These are phyloP conservation scores for Lentinula sp. DNA, from an alignment of 768 basidiomycete genomes.

Conservation along the genomic window DNA sequence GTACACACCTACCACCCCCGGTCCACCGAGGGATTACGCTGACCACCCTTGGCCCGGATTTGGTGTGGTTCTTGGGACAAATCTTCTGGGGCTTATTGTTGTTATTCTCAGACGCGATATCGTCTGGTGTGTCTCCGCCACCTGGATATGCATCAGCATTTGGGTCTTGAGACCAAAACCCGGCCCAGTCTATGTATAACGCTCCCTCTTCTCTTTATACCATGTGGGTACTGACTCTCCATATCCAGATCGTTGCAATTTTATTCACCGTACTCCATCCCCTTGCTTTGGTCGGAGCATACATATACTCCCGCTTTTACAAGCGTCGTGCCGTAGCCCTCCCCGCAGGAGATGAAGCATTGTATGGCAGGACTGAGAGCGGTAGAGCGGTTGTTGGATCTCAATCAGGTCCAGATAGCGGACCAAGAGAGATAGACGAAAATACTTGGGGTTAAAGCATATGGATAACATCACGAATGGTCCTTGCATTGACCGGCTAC, in stretches of 20 bases:
- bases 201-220: constrained; percentile 17
- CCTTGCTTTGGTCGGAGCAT: not conserved
- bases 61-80: constrained; percentile 58
- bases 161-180: constrained; percentile 61
- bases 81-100: constrained; percentile 51
- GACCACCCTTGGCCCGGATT: constrained; percentile 72
- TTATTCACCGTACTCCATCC: constrained; percentile 7
- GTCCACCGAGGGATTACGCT: constrained; percentile 45
- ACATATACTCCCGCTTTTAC: not conserved
- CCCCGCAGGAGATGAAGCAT: not conserved
- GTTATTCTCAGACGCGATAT: constrained; percentile 56
- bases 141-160: constrained; percentile 66
- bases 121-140: constrained; percentile 70
- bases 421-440: constrained; percentile 4
- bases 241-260: not conserved
- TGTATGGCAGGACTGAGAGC: not conserved
- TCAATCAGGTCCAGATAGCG: not conserved
- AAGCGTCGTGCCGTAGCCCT: not conserved
- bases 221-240: not conserved
- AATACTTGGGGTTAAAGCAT: not conserved
- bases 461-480: too few relatives aligned
- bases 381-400: not conserved
- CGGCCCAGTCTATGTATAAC: constrained; percentile 48
- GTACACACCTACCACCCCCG: constrained; percentile 38
- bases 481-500: too few relatives aligned